A percentile compares a stretch with the other conserved stretches of the same genome.
Conservation (phyloP, 257 asterid species). For the Cruciata laevipes region DNA sequence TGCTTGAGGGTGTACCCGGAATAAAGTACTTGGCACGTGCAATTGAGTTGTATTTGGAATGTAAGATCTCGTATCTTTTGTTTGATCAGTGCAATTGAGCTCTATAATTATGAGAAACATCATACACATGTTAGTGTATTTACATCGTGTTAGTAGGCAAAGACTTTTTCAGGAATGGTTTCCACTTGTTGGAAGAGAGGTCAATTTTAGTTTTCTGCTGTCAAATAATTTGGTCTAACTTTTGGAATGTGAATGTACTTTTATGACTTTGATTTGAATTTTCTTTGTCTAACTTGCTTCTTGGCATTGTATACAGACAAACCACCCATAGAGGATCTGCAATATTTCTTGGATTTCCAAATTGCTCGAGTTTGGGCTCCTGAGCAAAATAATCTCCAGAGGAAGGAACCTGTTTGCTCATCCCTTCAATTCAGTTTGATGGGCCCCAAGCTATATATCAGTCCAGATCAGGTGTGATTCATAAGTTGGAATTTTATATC, state of each 20-base stretch:
- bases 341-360: slow-evolving; percentile 94
- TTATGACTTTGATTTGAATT: neutral
- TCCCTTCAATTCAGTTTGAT: slow-evolving; percentile 93
- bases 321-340: slow-evolving; percentile 98
- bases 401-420: slow-evolving; percentile 92
- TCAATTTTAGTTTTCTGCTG: neutral
- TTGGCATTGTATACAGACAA: slow-evolving; percentile 54
- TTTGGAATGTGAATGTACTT: neutral
- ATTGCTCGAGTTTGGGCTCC: slow-evolving; percentile 96
- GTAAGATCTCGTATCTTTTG: slow-evolving; percentile 37
- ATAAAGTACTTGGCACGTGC: slow-evolving; percentile 82
- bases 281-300: slow-evolving; percentile 7
- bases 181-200: neutral
- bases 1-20: slow-evolving; percentile 89
- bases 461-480: slow-evolving; percentile 85
- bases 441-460: slow-evolving; percentile 95
- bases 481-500: neutral
- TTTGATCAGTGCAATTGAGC: neutral
- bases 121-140: neutral
- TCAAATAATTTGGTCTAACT: neutral
- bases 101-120: neutral
- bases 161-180: neutral
- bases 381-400: slow-evolving; percentile 72
- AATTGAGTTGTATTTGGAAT: slow-evolving; percentile 84
- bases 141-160: neutral